These are phyloP conservation scores for Beauveria bassiana DNA, from an alignment of 2,329 filamentous ascomycete species.

Conservation along the genomic window DNA sequence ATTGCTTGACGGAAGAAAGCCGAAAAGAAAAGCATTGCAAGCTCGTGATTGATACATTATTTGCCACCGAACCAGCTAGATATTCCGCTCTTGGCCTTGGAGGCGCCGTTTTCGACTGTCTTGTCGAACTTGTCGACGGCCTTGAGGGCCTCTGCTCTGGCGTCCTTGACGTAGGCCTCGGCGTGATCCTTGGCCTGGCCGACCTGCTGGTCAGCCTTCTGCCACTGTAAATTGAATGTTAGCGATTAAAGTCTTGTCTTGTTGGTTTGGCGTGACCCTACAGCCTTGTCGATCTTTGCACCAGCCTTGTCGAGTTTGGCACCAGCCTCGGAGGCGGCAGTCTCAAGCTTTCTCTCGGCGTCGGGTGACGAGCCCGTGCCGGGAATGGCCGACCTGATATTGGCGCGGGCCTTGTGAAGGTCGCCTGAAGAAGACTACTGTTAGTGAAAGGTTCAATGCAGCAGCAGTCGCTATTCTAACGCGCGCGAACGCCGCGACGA, in stretches of 20 bases:
- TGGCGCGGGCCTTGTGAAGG: slow-evolving; percentile 58
- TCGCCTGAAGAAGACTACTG: slow-evolving; percentile 53
- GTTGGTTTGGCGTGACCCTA: slow-evolving; percentile 35
- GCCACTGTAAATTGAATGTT: slow-evolving; percentile 19
- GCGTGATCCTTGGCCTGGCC: slow-evolving; percentile 53
- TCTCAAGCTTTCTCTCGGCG: slow-evolving; percentile 55
- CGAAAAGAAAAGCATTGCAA: background rate
- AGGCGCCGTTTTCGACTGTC: slow-evolving; percentile 68
- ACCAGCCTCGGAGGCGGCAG: slow-evolving; percentile 36
- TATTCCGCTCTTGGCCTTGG: slow-evolving; percentile 76
- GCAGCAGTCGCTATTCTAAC: too few species aligned
- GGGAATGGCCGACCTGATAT: slow-evolving; percentile 58
- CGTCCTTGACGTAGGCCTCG: slow-evolving; percentile 53
- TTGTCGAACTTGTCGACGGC: slow-evolving; percentile 79
- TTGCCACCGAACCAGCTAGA: slow-evolving; percentile 75
- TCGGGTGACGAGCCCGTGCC: slow-evolving; percentile 45
- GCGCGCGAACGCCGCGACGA: background rate
- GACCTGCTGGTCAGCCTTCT: slow-evolving; percentile 56
- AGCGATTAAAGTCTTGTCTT: background rate
- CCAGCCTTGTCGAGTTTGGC: slow-evolving; percentile 54
- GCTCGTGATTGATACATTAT: slow-evolving; percentile 20
- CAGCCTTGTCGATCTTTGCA: slow-evolving; percentile 59
- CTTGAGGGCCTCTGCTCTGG: slow-evolving; percentile 56
- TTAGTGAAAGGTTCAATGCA: background rate
- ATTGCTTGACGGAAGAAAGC: background rate